Conservation (phyloP, 2,329 filamentous ascomycete genomes). For the Pseudonectria buxi region DNA sequence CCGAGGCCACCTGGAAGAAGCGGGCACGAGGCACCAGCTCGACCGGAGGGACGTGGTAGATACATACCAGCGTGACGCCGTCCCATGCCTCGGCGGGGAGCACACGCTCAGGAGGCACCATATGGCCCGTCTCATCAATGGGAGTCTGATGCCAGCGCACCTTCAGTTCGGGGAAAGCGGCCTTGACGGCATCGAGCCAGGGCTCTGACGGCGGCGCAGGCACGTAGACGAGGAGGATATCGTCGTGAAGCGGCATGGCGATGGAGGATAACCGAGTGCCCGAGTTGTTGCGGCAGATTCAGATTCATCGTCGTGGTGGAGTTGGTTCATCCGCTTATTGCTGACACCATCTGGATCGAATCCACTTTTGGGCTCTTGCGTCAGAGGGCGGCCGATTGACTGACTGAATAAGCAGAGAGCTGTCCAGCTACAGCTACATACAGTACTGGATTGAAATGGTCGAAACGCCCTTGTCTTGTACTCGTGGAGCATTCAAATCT, state of each 20-base stretch:
- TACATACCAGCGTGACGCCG: slow-evolving; percentile 34
- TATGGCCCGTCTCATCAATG: slow-evolving; percentile 6
- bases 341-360: too few relatives aligned
- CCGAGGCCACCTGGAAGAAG: slow-evolving; percentile 38
- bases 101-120: slow-evolving; percentile 15
- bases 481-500: too few relatives aligned
- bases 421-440: too few relatives aligned
- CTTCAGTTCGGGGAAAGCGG: slow-evolving; percentile 31
- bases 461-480: too few relatives aligned
- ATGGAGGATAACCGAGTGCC: too few relatives aligned
- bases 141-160: slow-evolving; percentile 28
- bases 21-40: slow-evolving; percentile 29
- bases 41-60: slow-evolving; percentile 25
- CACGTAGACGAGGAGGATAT: slow-evolving; percentile 34
- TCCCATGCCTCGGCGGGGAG: slow-evolving; percentile 28
- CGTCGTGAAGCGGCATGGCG: slow-evolving; percentile 24
- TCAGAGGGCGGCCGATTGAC: too few relatives aligned
- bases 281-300: too few relatives aligned
- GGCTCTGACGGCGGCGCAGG: slow-evolving; percentile 22
- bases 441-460: too few relatives aligned
- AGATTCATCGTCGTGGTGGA: neutral
- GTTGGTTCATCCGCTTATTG: too few relatives aligned
- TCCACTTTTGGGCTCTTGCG: too few relatives aligned
- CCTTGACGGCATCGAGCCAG: slow-evolving; percentile 29
- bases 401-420: too few relatives aligned